A percentile compares a stretch with the other conserved stretches of the same genome.
Evolutionary conservation across 1,284 basidiomycete genomes (phyloP).

Genomic region (Trametes hirsuta): DNA sequence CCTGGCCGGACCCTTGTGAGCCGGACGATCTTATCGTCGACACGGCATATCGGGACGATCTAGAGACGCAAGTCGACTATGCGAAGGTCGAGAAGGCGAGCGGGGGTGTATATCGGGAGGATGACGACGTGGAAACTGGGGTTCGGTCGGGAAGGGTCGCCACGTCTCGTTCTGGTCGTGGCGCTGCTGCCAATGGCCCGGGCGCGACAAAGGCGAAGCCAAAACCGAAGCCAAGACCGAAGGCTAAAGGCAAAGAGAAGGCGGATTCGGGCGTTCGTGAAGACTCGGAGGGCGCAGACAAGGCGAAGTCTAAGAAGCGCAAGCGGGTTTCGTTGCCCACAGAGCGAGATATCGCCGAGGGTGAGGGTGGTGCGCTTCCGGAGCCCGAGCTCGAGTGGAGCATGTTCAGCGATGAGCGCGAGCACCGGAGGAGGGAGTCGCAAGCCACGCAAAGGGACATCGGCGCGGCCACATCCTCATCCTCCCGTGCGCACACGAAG

Average conservation of each 20-base stretch:
- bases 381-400: background rate
- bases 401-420: background rate
- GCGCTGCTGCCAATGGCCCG: background rate
- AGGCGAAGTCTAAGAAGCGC: too few relatives aligned
- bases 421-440: background rate
- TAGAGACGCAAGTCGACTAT: conserved; percentile 8
- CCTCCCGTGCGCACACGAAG: background rate
- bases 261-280: background rate
- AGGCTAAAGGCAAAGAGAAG: background rate
- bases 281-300: too few relatives aligned
- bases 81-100: conserved; percentile 2
- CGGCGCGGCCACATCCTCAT: too few relatives aligned
- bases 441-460: background rate
- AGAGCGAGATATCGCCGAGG: background rate
- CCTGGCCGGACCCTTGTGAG: conserved; percentile 34
- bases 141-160: background rate
- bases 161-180: background rate
- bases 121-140: background rate
- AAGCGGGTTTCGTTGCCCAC: too few relatives aligned
- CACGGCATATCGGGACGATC: conserved; percentile 18
- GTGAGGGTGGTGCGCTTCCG: background rate
- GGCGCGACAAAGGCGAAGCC: background rate
- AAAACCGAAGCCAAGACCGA: background rate
- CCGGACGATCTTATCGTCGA: conserved; percentile 29
- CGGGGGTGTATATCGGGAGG: conserved; percentile 2